Base-by-base conservation (phyloP, 768 basidiomycete species). In the Rubroboletus pulcherrimus region DNA sequence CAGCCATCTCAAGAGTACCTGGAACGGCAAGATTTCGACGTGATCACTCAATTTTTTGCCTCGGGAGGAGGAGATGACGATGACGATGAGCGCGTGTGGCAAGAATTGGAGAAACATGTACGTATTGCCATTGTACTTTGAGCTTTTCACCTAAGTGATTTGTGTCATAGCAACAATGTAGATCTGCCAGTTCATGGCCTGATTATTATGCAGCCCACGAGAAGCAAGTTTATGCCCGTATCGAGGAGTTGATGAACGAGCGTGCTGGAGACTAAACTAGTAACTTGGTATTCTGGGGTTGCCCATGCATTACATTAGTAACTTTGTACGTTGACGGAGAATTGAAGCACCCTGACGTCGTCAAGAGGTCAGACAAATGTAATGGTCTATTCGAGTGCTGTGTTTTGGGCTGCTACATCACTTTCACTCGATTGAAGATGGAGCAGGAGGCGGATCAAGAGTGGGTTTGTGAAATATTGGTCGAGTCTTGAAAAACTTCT, bases 401-500 rank as follows among this genome's bases (percentile, higher is more conserved):
- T 40, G 11, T 49, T 52, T 58, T 55, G 41, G 21, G 53, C 47
- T 30, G 52, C 40, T 59, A 64, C 51, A 58, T 51, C 39, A 2
- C 44, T 34, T 43, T 61, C 58, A 67, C 53, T 64, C 59, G 46
- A 58, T 55, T 51, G 60, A 54, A 34, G 68, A 55, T 37, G 56
- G 35, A 37, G 37, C 26, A 34, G 66, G 33, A 41, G 63, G 49
- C 1, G 61, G 39, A 29, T 66, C 55, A 35, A 56, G 61, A 48
- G 37, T 33, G 12, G 63, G 63, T 35, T 71, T 67, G 51, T 67
- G 66, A 44, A 74, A 70, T 60, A 78, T 74, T 31, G 75, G 77
- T 45, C 71, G 70, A 58, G 85, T 79, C 73, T 95, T 96, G 80
- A 96, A 96, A 75, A 97, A 96, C 39, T 76, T 80, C 73, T 77